Evolutionary conservation across 768 basidiomycete species (phyloP).

Genomic region (Lactarius hatsudake): DNA sequence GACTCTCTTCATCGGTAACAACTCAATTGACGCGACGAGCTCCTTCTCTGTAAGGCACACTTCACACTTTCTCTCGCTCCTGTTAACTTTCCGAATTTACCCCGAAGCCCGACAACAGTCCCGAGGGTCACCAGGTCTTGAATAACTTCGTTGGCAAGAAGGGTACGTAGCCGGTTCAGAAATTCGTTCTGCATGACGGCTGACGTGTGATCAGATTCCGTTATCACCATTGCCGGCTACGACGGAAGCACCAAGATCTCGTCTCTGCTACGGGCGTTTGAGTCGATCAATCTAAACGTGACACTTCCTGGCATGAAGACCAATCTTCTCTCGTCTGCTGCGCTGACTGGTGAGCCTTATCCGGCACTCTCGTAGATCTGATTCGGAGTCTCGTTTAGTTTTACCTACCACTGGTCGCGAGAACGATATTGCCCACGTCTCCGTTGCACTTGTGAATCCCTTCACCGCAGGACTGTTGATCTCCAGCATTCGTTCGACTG

Average conservation of each 20-base stretch:
- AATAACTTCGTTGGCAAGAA: constrained; percentile 64
- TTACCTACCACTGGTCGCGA: constrained; percentile 59
- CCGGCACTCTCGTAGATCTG: neutral
- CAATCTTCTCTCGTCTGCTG: constrained; percentile 53
- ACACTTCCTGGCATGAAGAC: constrained; percentile 60
- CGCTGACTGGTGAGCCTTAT: constrained; percentile 45
- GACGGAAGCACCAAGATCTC: constrained; percentile 55
- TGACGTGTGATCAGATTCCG: constrained; percentile 43
- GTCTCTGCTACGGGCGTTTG: constrained; percentile 59
- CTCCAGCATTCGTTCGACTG: constrained; percentile 56
- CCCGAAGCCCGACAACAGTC: constrained; percentile 54
- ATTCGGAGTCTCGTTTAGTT: constrained; percentile 37
- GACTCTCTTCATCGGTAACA: constrained; percentile 57
- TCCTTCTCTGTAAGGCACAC: constrained; percentile 41
- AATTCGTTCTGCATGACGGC: neutral
- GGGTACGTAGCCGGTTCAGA: constrained; percentile 36
- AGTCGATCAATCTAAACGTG: constrained; percentile 53
- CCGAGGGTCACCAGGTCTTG: constrained; percentile 59
- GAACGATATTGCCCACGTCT: constrained; percentile 65
- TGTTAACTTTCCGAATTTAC: constrained; percentile 16
- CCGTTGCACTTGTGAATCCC: constrained; percentile 61
- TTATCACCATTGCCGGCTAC: constrained; percentile 56
- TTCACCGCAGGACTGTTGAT: constrained; percentile 61
- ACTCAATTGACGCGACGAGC: constrained; percentile 50
- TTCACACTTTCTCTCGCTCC: neutral